phyloP scores from a whole-genome alignment of 495 filamentous ascomycete species.

The Trichoderma reesei region DNA sequence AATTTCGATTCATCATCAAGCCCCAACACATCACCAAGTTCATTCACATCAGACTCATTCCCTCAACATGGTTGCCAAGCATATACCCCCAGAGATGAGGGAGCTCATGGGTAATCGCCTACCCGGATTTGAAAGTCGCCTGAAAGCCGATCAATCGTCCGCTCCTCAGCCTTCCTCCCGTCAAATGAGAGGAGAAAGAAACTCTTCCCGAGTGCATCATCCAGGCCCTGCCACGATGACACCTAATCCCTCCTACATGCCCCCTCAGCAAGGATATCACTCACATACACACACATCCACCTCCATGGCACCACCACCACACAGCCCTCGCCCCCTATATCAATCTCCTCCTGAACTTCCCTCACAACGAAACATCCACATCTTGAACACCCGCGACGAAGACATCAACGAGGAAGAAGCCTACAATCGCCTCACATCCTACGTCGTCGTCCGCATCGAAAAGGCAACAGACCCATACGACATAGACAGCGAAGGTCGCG shows the following conservation, averaged over 20 bases:
- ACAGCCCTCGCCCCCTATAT: background rate
- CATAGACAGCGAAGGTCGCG: constrained; percentile 20
- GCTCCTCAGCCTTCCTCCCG: background rate
- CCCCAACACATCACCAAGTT: background rate
- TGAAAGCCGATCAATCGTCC: background rate
- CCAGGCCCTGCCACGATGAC: no score
- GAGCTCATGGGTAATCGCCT: background rate
- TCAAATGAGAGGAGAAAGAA: background rate
- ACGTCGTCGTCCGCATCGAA: constrained; percentile 11
- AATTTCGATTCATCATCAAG: background rate
- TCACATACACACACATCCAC: no score
- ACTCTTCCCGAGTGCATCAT: background rate
- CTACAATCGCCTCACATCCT: constrained; percentile 11
- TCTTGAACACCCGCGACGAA: constrained; percentile 9
- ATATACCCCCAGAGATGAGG: background rate
- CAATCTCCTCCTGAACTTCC: background rate
- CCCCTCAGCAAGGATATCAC: no score
- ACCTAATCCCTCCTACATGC: no score
- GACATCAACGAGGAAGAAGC: constrained; percentile 12
- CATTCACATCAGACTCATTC: background rate
- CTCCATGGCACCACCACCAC: background rate
- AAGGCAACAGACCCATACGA: constrained; percentile 11
- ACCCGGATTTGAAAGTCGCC: background rate
- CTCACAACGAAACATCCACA: background rate
- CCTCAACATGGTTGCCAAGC: background rate